Evolutionary conservation across 768 basidiomycete species (phyloP), one percentile per base, ranked within the genome.

Genomic region (Rhizopogon vulgaris): DNA sequence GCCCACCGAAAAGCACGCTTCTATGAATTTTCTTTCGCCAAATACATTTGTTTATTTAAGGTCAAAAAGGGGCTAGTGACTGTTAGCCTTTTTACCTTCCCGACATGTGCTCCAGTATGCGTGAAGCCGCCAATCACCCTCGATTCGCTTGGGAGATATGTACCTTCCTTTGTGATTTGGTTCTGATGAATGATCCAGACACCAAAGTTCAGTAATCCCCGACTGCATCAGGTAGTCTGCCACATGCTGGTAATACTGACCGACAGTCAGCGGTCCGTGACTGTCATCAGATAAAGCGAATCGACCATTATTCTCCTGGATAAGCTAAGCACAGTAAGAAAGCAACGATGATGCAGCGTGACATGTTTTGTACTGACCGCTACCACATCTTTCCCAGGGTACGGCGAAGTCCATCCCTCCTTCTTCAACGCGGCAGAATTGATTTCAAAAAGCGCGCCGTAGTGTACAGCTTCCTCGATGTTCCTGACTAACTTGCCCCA

Each of bases 221-320:
- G 78, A 63, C 2, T 70, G 70, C 41, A 72, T 69, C 27, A 93
- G 71, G 67, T 97, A 98, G 10, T 75, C 73, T 42, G 72, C 73
- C 55, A 87, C 67, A 17, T 78, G 74, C 50, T 71, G 62, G 60
- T 97, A 99, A 67, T 97, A 92, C 52, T 92, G 73, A 0, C 93
- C 94, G 49, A 98, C 93, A 8, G 83, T 82, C 28, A 83, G 80
- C 2, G 92, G 87, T 0, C 91, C 93, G 61, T 99, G 96, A 48
- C 94, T 94, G 70, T 98, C 96, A 64, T 98, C 96, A 5, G 95
- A 98, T 25, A 99, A 76, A 17, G 85, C 79, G 56, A 96, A 81
- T 22, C 82, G 80, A 3, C 94, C 96, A 9, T 78, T 80, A 43
- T 75, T 67, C 39, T 74, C 63, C n/a, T 81, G 58, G 52, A 97